Evolutionary conservation across 2,329 filamentous ascomycete genomes (phyloP).

Genomic region (Phialophora chinensis): DNA sequence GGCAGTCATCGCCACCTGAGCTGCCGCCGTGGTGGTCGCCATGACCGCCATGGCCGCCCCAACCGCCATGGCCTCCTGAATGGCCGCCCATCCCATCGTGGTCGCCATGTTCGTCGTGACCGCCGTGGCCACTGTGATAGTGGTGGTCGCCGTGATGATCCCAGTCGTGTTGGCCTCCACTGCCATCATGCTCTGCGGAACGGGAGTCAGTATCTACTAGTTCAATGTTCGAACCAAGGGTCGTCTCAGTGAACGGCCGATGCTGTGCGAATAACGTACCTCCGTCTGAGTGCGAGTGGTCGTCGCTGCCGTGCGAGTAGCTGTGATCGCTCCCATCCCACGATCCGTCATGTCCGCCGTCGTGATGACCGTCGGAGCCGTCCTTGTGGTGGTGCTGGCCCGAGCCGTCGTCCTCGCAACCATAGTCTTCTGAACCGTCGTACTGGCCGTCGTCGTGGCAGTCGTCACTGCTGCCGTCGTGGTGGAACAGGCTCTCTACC

Average conservation of each 20-base stretch:
- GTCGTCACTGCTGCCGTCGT: neutral
- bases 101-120: neutral
- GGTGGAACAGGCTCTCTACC: neutral
- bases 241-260: neutral
- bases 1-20: no score
- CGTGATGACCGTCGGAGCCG: neutral
- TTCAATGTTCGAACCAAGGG: neutral
- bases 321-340: neutral
- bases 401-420: neutral
- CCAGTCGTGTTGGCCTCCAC: neutral
- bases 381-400: neutral
- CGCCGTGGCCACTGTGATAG: neutral
- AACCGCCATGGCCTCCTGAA: neutral
- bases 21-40: no score
- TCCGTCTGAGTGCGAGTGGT: neutral
- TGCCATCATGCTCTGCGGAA: neutral
- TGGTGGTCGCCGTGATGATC: neutral
- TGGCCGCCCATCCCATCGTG: neutral
- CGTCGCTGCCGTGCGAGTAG: neutral
- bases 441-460: neutral
- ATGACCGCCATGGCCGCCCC: neutral
- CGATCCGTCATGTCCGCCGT: neutral
- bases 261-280: neutral
- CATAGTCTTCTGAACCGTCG: neutral
- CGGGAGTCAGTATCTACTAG: neutral